Evolutionary conservation across 2,329 filamentous ascomycete species (phyloP).

Genomic region (Fusarium sp.): DNA sequence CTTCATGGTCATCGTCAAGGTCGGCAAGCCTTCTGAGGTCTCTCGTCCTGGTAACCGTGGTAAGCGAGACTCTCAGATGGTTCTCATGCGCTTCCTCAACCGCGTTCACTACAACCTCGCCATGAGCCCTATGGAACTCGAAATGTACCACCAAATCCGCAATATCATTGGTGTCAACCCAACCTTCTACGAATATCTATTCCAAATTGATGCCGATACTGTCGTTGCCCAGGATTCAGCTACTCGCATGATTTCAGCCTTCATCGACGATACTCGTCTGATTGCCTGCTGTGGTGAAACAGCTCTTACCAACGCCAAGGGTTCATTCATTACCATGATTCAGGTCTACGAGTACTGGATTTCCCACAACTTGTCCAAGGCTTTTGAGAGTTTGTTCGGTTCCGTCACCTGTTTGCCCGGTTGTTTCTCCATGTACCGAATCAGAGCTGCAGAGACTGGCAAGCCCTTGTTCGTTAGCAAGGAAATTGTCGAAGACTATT

Average conservation of each 20-base stretch:
- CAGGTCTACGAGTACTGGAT: conserved; percentile 99
- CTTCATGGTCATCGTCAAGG: conserved; percentile 96
- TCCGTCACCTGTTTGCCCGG: conserved; percentile 97
- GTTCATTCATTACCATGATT: conserved; percentile 97
- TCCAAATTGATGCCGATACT: conserved; percentile 98
- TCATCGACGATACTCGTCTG: conserved; percentile 91
- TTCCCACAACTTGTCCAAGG: conserved; percentile 95
- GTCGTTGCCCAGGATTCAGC: conserved; percentile 90
- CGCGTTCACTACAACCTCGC: conserved; percentile 96
- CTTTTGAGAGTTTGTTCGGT: conserved; percentile 96
- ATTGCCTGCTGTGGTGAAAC: conserved; percentile 97
- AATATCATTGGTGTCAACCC: conserved; percentile 99
- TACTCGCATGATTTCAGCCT: conserved; percentile 90
- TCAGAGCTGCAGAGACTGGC: conserved; percentile 91
- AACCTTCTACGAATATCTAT: conserved; percentile 95
- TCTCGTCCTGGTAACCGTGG: conserved; percentile 95
- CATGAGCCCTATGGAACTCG: conserved; percentile 96
- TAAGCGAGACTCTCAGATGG: conserved; percentile 99
- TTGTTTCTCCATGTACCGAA: conserved; percentile 99
- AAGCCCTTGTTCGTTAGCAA: conserved; percentile 97
- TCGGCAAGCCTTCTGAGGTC: conserved; percentile 97
- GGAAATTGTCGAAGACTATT: conserved; percentile 88
- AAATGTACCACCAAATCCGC: conserved; percentile 98
- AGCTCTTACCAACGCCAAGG: conserved; percentile 89
- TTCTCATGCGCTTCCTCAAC: conserved; percentile 99